A percentile compares a stretch with the other conserved stretches of the same genome.
phyloP scores from a whole-genome alignment of 805 yeast species.

The Pichia membranifaciens region DNA sequence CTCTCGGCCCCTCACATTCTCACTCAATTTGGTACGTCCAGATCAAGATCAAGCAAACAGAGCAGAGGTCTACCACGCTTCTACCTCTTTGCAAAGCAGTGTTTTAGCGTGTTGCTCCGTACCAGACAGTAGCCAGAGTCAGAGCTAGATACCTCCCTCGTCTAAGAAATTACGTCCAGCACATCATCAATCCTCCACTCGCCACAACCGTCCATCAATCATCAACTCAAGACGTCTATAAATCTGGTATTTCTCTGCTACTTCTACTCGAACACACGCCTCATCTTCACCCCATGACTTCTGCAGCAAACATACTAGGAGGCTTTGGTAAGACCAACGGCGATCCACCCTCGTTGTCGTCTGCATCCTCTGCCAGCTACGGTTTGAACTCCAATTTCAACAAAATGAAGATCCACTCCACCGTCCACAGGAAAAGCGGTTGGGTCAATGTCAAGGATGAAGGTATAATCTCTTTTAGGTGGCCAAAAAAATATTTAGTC shows the following conservation, averaged over 20 bases:
- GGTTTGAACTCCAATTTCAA: slow-evolving; percentile 9
- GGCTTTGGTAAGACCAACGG: slow-evolving; percentile 3
- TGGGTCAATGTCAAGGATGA: slow-evolving; percentile 94
- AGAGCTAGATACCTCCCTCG: too few relatives aligned
- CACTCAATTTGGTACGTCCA: too few relatives aligned
- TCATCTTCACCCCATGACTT: background rate
- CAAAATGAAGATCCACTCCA: slow-evolving; percentile 27
- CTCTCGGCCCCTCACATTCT: too few relatives aligned
- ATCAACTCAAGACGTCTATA: too few relatives aligned
- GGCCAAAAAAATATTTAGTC: slow-evolving; percentile 86
- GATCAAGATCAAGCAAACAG: background rate
- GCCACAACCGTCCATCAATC: too few relatives aligned
- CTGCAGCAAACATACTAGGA: slow-evolving; percentile 6
- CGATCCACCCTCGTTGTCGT: slow-evolving; percentile 5
- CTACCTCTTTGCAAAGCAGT: too few relatives aligned
- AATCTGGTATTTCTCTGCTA: too few relatives aligned
- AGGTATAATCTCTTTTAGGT: slow-evolving; percentile 79
- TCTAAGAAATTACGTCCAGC: too few relatives aligned
- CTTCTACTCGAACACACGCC: background rate
- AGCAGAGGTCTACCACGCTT: too few relatives aligned
- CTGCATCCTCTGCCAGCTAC: background rate
- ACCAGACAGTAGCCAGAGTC: too few relatives aligned
- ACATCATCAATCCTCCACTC: too few relatives aligned
- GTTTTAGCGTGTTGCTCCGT: too few relatives aligned
- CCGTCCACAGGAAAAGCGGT: slow-evolving; percentile 47